phyloP scores from a whole-genome alignment of 192 early-diverging fungal genomes.

The Coemansia sp. region DNA sequence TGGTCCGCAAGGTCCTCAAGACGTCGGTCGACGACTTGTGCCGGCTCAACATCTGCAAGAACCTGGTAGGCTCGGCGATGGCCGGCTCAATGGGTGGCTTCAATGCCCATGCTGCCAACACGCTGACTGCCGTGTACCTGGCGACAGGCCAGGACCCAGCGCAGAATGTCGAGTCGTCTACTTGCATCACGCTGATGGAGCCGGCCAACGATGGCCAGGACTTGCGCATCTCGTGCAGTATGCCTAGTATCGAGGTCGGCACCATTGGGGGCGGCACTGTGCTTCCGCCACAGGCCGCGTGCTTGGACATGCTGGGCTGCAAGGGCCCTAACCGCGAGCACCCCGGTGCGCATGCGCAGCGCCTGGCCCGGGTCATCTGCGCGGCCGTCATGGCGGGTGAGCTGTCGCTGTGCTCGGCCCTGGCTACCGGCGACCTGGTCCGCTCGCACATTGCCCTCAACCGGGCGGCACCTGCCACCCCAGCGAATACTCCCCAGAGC shows the following conservation, averaged over 20 bases:
- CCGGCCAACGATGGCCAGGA: constrained; percentile 69
- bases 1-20: constrained; percentile 80
- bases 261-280: constrained; percentile 89
- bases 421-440: constrained; percentile 86
- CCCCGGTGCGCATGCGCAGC: constrained; percentile 82
- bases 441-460: constrained; percentile 86
- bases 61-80: constrained; percentile 91
- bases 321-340: constrained; percentile 67
- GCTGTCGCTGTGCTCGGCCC: constrained; percentile 74
- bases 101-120: constrained; percentile 94
- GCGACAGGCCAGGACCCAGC: constrained; percentile 95
- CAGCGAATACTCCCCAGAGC: constrained; percentile 13
- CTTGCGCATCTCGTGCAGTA: constrained; percentile 81
- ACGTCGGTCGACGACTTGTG: constrained; percentile 75
- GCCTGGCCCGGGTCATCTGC: constrained; percentile 77
- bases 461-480: constrained; percentile 52
- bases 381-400: constrained; percentile 92
- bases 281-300: constrained; percentile 75
- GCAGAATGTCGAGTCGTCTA: constrained; percentile 90
- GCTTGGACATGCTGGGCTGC: constrained; percentile 84
- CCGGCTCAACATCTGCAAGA: constrained; percentile 78
- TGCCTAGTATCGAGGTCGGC: constrained; percentile 93
- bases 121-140: constrained; percentile 80
- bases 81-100: constrained; percentile 86
- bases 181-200: constrained; percentile 93